phyloP scores from a whole-genome alignment of 1,139 yeast species.

The Lodderomyces jiufengensis region DNA sequence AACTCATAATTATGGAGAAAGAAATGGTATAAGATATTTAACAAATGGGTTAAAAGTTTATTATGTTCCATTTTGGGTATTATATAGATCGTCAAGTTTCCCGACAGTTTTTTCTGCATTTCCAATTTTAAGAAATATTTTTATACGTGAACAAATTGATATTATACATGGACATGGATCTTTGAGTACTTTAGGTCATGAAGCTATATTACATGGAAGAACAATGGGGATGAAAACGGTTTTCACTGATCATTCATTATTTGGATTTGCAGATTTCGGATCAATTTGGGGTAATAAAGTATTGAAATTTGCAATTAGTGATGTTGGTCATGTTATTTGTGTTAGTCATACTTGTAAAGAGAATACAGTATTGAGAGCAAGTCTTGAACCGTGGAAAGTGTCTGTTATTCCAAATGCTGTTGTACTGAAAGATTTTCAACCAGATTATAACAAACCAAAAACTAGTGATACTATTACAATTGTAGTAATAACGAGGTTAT shows the following conservation, averaged over 20 bases:
- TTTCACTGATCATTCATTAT: conserved; percentile 92
- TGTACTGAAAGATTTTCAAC: conserved; percentile 74
- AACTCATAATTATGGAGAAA: conserved; percentile 81
- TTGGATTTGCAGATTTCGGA: conserved; percentile 87
- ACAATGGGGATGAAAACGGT: conserved; percentile 92
- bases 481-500: conserved; percentile 86
- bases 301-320: conserved; percentile 77
- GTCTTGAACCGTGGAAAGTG: conserved; percentile 71
- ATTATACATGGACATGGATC: conserved; percentile 97
- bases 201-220: conserved; percentile 83
- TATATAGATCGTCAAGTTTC: conserved; percentile 78
- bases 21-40: conserved; percentile 76
- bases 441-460: conserved; percentile 28
- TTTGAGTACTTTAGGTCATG: conserved; percentile 80
- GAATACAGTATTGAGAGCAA: conserved; percentile 85
- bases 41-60: conserved; percentile 93
- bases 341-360: conserved; percentile 97
- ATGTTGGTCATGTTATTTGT: conserved; percentile 88
- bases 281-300: conserved; percentile 85
- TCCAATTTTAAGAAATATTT: conserved; percentile 80
- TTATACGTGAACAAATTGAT: conserved; percentile 79
- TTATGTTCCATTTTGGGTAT: conserved; percentile 77
- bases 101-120: conserved; percentile 89
- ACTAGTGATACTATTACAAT: conserved; percentile 51
- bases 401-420: conserved; percentile 97